Base-by-base conservation (phyloP, 176 grass and related monocot genomes). In the Musa schizocarpa region DNA sequence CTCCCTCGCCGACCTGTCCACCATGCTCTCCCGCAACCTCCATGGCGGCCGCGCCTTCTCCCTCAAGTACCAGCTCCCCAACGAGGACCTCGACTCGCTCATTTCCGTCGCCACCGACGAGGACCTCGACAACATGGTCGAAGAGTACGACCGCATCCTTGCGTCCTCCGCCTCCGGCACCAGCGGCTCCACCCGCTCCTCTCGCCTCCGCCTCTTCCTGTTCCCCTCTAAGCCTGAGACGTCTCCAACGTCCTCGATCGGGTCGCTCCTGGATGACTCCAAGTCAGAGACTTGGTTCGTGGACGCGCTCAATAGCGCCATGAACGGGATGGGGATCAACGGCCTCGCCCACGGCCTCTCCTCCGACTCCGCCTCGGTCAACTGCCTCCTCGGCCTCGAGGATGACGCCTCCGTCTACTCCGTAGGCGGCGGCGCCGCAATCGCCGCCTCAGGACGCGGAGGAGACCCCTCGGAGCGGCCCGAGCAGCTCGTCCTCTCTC, bases 41-140 rank as follows among this genome's bases (percentile, higher is more conserved):
- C 90, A 91, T 8, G 64, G 78, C 13, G 86, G 88, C 64, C 50
- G 9, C 0, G 80, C 94, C 49, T 98, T 98, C 80, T 87, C 94
- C n/a, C 84, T 98, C 85, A 98, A 93, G 88, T 98, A 98, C 80
- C 94, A 98, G 84, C 90, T 98, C 13, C 94, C 94, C 43, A 93
- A 98, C 83, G 94, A 98, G 83, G 94, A 98, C 79, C 88, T 98
- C 52, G 94, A 98, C 72, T 89, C 94, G 0, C 86, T 98, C 68
- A 98, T 98, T 86, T 98, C 94, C 19, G 86, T 98, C 29, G 88
- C 94, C 22, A 93, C 88, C 8, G 94, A 98, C 43, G 94, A 98
- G 86, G 94, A 98, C 76, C 85, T 93, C 72, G 94, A 98, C 75
- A 98, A 98, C 86, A 87, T 98, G 68, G 70, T 92, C 71, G 94